A percentile compares a stretch with the other conserved stretches of the same genome.
phyloP scores from a whole-genome alignment of 192 early-diverging fungal genomes.

The Entomortierella beljakovae region DNA sequence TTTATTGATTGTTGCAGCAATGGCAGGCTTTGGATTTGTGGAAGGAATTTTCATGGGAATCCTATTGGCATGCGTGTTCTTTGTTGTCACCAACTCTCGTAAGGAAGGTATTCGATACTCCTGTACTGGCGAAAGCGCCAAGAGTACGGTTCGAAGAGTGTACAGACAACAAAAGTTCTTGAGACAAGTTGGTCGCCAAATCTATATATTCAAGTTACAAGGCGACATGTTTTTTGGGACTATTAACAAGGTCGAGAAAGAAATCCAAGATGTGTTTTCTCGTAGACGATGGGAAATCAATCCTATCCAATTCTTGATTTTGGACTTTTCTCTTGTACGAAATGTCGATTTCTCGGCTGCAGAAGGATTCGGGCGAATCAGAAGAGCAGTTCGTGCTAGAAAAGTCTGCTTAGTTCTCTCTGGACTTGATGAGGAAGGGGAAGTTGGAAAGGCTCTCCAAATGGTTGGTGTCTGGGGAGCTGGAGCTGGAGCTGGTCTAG shows the following conservation, averaged over 20 bases:
- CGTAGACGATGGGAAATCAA: constrained; percentile 73
- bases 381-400: constrained; percentile 74
- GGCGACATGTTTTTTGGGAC: constrained; percentile 99
- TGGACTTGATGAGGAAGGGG: constrained; percentile 70
- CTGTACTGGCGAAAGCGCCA: constrained; percentile 74
- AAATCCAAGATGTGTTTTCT: constrained; percentile 73
- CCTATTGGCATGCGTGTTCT: constrained; percentile 94
- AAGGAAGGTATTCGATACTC: constrained; percentile 73
- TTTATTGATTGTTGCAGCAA: constrained; percentile 81
- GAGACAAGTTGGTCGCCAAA: constrained; percentile 84
- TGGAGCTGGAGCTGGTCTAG: constrained; percentile 55
- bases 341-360: constrained; percentile 86
- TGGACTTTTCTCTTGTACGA: constrained; percentile 90
- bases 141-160: constrained; percentile 89
- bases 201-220: constrained; percentile 90
- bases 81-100: constrained; percentile 83
- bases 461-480: constrained; percentile 72
- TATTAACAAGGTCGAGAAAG: constrained; percentile 82
- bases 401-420: constrained; percentile 88
- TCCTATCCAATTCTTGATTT: constrained; percentile 85
- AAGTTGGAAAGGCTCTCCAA: constrained; percentile 76
- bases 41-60: constrained; percentile 97
- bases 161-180: constrained; percentile 91
- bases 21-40: constrained; percentile 95
- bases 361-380: constrained; percentile 89